Percentiles rank a stretch among this genome's conserved stretches.
These are phyloP conservation scores for Eucalyptus cloeziana DNA, from an alignment of 345 rosid genomes.

Conservation along the genomic window DNA sequence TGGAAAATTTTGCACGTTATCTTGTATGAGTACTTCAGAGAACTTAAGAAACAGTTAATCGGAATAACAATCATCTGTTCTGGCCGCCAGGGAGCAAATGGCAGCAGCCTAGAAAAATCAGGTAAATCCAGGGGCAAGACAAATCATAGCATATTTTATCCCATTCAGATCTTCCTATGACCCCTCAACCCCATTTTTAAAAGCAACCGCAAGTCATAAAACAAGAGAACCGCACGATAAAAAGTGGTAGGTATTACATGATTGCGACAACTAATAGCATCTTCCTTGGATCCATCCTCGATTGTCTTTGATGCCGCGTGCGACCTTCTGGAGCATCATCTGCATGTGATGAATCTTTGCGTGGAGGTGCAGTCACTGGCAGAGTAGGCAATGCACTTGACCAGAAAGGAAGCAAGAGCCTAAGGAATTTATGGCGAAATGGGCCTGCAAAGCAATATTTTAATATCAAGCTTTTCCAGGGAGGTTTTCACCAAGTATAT, in stretches of 20 bases:
- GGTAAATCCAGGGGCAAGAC: background rate
- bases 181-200: background rate
- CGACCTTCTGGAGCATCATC: slow-evolving; percentile 68
- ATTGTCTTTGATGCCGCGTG: slow-evolving; percentile 47
- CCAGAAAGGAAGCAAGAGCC: slow-evolving; percentile 97
- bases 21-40: background rate
- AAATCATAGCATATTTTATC: background rate
- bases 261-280: slow-evolving; percentile 82
- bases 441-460: slow-evolving; percentile 41
- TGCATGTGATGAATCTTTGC: slow-evolving; percentile 53
- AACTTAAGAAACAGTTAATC: background rate
- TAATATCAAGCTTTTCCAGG: background rate
- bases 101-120: background rate
- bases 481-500: background rate
- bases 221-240: background rate
- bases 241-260: slow-evolving; percentile 38
- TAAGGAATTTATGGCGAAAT: slow-evolving; percentile 74
- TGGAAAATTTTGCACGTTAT: background rate
- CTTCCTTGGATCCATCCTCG: slow-evolving; percentile 86
- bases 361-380: slow-evolving; percentile 94
- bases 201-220: background rate
- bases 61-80: background rate
- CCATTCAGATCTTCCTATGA: background rate
- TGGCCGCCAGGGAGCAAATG: background rate
- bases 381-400: slow-evolving; percentile 92